Evolutionary conservation across 352 stramenopile species (phyloP).

Genomic region (Hyaloperonospora arabidopsidis): DNA sequence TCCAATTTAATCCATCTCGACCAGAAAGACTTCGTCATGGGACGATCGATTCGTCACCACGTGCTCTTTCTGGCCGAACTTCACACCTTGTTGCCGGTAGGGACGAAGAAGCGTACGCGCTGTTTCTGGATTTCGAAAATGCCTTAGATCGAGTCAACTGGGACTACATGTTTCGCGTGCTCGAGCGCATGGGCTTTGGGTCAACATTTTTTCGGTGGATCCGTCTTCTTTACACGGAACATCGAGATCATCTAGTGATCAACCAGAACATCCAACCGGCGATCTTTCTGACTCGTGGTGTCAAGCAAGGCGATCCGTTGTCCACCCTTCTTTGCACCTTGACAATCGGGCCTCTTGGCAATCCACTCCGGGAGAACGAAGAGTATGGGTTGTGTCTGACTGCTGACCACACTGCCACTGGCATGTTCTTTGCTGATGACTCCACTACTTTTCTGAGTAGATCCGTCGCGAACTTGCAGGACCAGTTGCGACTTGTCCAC

Average conservation of each 20-base stretch:
- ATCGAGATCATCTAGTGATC: neutral
- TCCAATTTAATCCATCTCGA: neutral
- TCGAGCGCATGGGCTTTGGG: too few species aligned
- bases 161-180: neutral
- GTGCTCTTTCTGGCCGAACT: neutral
- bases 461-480: neutral
- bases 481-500: neutral
- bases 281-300: neutral
- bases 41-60: neutral
- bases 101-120: neutral
- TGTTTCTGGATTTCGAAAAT: slow-evolving; percentile 9
- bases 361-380: neutral
- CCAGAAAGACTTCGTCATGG: neutral
- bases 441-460: neutral
- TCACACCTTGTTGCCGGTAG: neutral
- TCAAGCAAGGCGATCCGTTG: slow-evolving; percentile 1
- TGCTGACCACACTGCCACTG: neutral
- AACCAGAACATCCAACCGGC: neutral
- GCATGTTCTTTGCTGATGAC: slow-evolving; percentile 7
- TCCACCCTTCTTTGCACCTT: neutral
- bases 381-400: neutral
- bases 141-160: slow-evolving; percentile 4
- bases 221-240: neutral
- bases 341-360: neutral
- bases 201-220: neutral